Conservation (phyloP, 306 rosid species). For the Chamaecrista fasciculata region DNA sequence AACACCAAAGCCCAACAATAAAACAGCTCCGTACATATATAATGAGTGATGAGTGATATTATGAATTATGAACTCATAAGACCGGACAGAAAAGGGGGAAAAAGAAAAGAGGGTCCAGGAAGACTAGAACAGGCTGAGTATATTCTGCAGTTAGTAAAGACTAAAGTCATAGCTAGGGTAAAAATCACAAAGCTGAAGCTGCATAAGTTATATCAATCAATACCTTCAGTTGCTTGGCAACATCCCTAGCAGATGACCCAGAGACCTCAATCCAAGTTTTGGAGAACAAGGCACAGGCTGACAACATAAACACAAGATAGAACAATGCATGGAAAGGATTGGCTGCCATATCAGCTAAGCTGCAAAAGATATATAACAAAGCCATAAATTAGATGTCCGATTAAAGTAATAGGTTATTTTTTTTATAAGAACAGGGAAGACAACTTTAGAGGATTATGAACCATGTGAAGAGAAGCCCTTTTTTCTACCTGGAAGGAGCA, state of each 20-base stretch:
- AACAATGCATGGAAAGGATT: slow-evolving; percentile 86
- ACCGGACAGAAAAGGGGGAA: too few species aligned
- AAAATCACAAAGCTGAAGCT: background rate
- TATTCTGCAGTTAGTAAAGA: background rate
- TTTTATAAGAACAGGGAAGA: background rate
- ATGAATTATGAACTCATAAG: background rate
- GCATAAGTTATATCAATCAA: background rate
- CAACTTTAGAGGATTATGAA: slow-evolving; percentile 27
- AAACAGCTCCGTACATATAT: background rate
- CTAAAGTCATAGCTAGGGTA: background rate
- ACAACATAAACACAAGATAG: slow-evolving; percentile 79
- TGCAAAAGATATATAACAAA: slow-evolving; percentile 28
- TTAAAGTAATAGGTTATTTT: background rate
- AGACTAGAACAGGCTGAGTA: background rate
- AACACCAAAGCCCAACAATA: background rate
- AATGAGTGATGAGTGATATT: background rate
- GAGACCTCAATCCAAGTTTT: slow-evolving; percentile 96
- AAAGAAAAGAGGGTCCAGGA: background rate
- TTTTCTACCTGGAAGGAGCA: slow-evolving; percentile 72
- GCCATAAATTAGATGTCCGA: background rate
- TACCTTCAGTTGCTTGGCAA: slow-evolving; percentile 93
- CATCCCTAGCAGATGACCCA: slow-evolving; percentile 95
- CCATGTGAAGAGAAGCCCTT: background rate
- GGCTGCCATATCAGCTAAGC: slow-evolving; percentile 93
- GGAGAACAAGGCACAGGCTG: slow-evolving; percentile 84